Base-by-base conservation (phyloP, 306 rosid genomes). In the Delonix regia region DNA sequence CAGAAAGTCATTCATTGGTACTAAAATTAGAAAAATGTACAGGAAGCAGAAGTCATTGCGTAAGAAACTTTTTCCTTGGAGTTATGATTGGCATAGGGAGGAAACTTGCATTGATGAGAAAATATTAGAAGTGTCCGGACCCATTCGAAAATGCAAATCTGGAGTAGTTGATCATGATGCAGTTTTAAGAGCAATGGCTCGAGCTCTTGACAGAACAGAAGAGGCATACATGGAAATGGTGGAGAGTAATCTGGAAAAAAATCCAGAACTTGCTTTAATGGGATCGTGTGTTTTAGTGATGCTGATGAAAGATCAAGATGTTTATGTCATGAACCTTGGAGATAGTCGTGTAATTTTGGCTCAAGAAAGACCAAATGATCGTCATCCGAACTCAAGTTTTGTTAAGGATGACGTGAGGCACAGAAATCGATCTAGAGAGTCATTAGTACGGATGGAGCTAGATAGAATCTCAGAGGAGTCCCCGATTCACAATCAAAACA, bases 221-320 rank as follows among this genome's bases (percentile, higher is more conserved):
- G 88, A 87, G 75, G 89, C 83, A 19, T 89, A 87, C 76, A 71
- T 87, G 89, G 80, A 87, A 71, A 87, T 87, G 93, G 88, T 86
- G 57, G 91, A 89, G 77, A 69, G 80, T 73, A 83, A 78, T 82
- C 86, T 87, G 71, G 89, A 85, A 15, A 89, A 82, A 71, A 89
- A 79, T 84, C 89, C 93, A 4, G 93, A 89, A 78, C 91, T 85
- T 85, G 91, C 89, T 61, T 79, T 89, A 69, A 89, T 89, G 93
- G 93, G 93, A 16, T 89, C 93, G 39, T 89, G 93, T 77, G 91
- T 89, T 77, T 76, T 89, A 77, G 93, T 89, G 78, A 87, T 89
- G 93, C 49, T 89, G 82, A 89, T 89, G 93, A 89, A 87, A 80
- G 93, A 87, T 82, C 89, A 89, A 80, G 93, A 89, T 87, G 93